phyloP scores from a whole-genome alignment of 768 basidiomycete genomes.

The Suillus hirtellus region DNA sequence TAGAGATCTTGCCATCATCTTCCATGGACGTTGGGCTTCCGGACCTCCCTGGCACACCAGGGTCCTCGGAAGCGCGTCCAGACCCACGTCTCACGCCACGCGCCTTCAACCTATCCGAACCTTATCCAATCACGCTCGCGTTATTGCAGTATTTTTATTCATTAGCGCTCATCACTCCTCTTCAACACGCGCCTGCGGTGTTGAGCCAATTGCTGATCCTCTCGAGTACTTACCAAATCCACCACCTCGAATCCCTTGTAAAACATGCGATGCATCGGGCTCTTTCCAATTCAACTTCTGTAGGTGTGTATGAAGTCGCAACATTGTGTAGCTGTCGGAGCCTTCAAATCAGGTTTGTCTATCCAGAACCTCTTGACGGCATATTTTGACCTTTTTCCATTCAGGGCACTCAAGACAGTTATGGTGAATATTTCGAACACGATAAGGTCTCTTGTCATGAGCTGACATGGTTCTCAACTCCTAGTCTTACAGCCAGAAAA shows the following conservation, averaged over 20 bases:
- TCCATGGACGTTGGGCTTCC: conserved; percentile 65
- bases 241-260: conserved; percentile 75
- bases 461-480: conserved; percentile 19
- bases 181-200: conserved; percentile 90
- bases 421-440: conserved; percentile 53
- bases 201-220: conserved; percentile 85
- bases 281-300: conserved; percentile 79
- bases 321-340: conserved; percentile 87
- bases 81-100: conserved; percentile 84
- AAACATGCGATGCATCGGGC: conserved; percentile 94
- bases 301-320: conserved; percentile 93
- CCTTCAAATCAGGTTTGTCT: conserved; percentile 80
- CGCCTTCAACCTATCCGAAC: conserved; percentile 79
- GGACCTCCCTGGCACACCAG: conserved; percentile 53
- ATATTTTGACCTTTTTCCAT: conserved; percentile 15
- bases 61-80: conserved; percentile 52
- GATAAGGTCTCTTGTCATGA: conserved; percentile 8
- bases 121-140: conserved; percentile 86
- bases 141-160: conserved; percentile 95
- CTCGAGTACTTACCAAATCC: conserved; percentile 77
- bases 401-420: conserved; percentile 76
- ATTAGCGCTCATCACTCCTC: conserved; percentile 78
- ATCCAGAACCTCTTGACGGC: conserved; percentile 18
- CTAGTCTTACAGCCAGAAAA: conserved; percentile 79
- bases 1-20: conserved; percentile 60